Base-by-base conservation (phyloP, 768 basidiomycete genomes). In the Panaeolus papilionaceus region DNA sequence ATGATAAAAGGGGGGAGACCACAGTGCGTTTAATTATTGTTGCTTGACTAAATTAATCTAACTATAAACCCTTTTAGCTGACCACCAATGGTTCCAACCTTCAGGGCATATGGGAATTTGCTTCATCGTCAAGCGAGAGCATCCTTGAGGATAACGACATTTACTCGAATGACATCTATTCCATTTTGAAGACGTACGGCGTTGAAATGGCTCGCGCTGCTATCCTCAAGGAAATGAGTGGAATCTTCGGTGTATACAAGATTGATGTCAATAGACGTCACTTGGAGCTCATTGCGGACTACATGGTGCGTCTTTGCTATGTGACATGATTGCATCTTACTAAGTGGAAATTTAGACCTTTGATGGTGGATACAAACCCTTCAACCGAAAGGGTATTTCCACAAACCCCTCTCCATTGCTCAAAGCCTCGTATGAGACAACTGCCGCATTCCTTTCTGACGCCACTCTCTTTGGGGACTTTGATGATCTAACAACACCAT, bases 351-450 rank as follows among this genome's bases (percentile, higher is more conserved):
- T 18, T 23, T 64, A 99, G 97, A 99, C 98, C 0, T 98, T 95
- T 77, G 96, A 98, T 65, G 98, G 98, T 38, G 95, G 92, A 37
- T 99, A 96, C 84, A 97, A 94, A 80, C 95, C 98, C 2, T 99
- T 99, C 83, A 99, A 98, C 79, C 92, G 98, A 54, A 94, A 92
- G 70, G 98, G 98, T 64, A 92, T 99, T 67, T 91, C 94, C 26
- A 88, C 91, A 54, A 95, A 94, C 78, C 89, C 95, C 28, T 98
- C 96, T n/a, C 95, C 97, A 8, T 85, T 99, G 45, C 88, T 99
- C 65, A 99, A 99, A 78, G 98, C 98, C 0, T 98, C 96, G 9
- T 99, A 94, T 79, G 98, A 99, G 80, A 98, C 96, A 4, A 99
- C 97, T 0, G 93, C 92, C 1, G 85, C 91, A 1, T 98, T 99